Percentiles rank a stretch among this genome's conserved stretches.
phyloP scores from a whole-genome alignment of 2,329 filamentous ascomycete genomes.

The Cordyceps javanica region DNA sequence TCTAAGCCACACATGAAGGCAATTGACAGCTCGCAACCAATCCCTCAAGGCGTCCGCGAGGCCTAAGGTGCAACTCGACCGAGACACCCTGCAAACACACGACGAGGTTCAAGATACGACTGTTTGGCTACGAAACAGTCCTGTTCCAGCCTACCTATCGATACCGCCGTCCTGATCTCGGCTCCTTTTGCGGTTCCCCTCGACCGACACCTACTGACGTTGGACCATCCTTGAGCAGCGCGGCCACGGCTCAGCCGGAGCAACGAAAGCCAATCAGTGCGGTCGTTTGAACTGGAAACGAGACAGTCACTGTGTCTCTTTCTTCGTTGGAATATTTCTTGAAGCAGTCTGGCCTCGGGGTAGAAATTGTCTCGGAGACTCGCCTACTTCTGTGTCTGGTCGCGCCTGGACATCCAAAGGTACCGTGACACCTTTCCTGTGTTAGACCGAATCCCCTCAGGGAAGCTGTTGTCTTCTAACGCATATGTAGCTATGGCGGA shows the following conservation, averaged over 20 bases:
- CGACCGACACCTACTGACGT: background rate
- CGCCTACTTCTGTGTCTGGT: background rate
- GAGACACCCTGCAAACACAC: constrained; percentile 2
- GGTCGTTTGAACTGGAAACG: background rate
- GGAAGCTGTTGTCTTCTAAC: background rate
- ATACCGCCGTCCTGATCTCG: background rate
- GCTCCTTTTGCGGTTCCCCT: background rate
- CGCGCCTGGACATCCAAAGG: background rate
- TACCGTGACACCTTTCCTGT: background rate
- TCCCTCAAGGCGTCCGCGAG: background rate
- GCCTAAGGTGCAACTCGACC: background rate
- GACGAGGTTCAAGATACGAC: background rate
- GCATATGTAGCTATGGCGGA: constrained; percentile 44
- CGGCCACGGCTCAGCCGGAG: background rate
- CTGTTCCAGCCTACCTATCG: background rate
- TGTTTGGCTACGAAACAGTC: background rate
- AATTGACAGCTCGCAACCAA: constrained; percentile 9
- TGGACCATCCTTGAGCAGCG: background rate
- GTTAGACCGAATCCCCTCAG: background rate
- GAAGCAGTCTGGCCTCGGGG: background rate
- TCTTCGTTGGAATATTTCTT: background rate
- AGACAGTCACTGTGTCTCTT: background rate
- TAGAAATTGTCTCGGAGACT: constrained; percentile 5
- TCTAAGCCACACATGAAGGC: constrained; percentile 5
- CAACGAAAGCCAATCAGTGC: background rate